A percentile compares a stretch with the other conserved stretches of the same genome.
Evolutionary conservation across 106 monocot species (phyloP).

Genomic region (Xerophyta viscosa): DNA sequence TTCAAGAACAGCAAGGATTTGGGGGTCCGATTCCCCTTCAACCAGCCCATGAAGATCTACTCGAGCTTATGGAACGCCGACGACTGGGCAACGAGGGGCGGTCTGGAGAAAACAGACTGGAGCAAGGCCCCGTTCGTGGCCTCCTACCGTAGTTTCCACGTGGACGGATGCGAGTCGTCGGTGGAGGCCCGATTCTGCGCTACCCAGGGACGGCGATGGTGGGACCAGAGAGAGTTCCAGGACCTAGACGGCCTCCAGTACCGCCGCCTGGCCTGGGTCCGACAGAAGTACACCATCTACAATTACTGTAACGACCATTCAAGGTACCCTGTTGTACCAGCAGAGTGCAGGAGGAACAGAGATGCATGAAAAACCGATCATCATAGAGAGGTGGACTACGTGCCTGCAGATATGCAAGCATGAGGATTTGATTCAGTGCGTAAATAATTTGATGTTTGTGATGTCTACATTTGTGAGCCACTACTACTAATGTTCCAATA

Average conservation of each 20-base stretch:
- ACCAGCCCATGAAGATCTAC: constrained; percentile 3
- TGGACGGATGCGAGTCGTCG: not conserved
- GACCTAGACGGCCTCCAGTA: not conserved
- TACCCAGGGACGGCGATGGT: not conserved
- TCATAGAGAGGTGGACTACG: no score
- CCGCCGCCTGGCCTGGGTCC: not conserved
- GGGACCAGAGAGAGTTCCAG: not conserved
- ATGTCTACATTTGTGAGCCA: no score
- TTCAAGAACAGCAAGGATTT: not conserved
- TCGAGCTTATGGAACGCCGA: constrained; percentile 3
- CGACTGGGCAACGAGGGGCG: constrained; percentile 3
- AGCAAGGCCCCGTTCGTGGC: constrained; percentile 2
- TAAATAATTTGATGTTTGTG: no score
- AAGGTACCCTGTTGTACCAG: no score
- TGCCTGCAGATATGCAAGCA: no score
- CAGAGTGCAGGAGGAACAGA: no score
- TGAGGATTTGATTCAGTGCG: no score
- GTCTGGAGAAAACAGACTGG: constrained; percentile 1
- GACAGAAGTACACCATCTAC: constrained; percentile 2
- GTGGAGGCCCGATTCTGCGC: not conserved
- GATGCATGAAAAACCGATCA: no score
- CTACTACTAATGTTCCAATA: no score
- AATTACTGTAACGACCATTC: constrained; percentile 1
- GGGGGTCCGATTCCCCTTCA: not conserved
- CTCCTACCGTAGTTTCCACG: not conserved